Percentiles rank a stretch among this genome's conserved stretches.
Evolutionary conservation across 306 rosid genomes (phyloP).

Genomic region (Acacia melanoxylon): DNA sequence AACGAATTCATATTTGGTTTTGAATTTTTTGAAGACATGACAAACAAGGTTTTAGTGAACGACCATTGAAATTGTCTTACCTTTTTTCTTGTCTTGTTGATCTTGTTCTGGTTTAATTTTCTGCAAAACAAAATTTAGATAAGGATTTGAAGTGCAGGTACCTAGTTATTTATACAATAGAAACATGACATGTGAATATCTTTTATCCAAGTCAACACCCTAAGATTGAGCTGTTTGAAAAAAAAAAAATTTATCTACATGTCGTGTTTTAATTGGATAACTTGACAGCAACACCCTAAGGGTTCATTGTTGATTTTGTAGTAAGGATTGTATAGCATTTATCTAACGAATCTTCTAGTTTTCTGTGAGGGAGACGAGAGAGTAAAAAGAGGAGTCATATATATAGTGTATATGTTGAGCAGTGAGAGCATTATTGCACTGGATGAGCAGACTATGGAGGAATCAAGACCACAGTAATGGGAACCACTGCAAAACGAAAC

Average conservation of each 20-base stretch:
- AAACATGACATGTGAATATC: background rate
- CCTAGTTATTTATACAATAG: background rate
- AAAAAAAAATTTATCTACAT: background rate
- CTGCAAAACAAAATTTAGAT: background rate
- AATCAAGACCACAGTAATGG: background rate
- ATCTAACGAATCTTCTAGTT: constrained; percentile 31
- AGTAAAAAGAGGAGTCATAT: constrained; percentile 61
- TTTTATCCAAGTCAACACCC: too few species aligned
- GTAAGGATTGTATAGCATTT: constrained; percentile 31
- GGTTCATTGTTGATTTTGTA: background rate
- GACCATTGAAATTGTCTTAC: too few species aligned
- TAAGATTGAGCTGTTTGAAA: background rate
- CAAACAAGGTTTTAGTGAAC: too few species aligned
- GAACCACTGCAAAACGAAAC: too few species aligned
- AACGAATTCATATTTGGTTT: too few species aligned
- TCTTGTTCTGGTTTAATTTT: constrained; percentile 14
- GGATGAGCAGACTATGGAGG: constrained; percentile 61
- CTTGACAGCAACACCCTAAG: too few species aligned
- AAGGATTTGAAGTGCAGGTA: background rate
- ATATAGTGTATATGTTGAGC: too few species aligned
- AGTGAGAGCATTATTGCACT: constrained; percentile 45
- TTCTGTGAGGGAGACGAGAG: constrained; percentile 38
- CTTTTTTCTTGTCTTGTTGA: constrained; percentile 5
- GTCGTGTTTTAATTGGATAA: background rate
- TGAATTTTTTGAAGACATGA: too few species aligned